phyloP scores from a whole-genome alignment of 139 green algal species.

The Pseudopediastrum boryanum region DNA sequence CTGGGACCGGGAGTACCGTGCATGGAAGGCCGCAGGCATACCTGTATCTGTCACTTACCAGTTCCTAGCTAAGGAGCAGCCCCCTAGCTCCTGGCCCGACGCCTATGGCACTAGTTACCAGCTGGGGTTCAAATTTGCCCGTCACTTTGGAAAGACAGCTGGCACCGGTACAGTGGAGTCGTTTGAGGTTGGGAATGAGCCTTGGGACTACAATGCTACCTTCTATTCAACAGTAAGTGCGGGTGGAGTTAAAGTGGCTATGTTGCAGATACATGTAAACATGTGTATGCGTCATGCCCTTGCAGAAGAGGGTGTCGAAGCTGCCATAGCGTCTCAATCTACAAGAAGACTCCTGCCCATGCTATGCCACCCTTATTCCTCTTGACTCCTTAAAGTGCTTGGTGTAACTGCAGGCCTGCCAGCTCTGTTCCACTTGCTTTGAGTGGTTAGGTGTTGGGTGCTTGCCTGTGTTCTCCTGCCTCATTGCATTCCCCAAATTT shows the following conservation, averaged over 20 bases:
- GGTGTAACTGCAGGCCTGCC: too few species aligned
- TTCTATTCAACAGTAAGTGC: slow-evolving; percentile 20
- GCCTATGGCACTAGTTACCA: slow-evolving; percentile 21
- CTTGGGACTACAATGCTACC: slow-evolving; percentile 33
- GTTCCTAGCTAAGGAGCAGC: slow-evolving; percentile 26
- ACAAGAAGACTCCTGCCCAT: too few species aligned
- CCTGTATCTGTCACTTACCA: slow-evolving; percentile 36
- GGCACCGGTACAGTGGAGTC: slow-evolving; percentile 28
- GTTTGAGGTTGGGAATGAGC: slow-evolving; percentile 46
- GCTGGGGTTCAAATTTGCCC: slow-evolving; percentile 34
- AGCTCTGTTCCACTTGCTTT: too few species aligned
- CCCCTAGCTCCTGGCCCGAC: slow-evolving; percentile 15
- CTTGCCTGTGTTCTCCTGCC: too few species aligned
- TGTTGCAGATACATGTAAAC: not conserved
- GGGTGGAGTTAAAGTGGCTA: too few species aligned
- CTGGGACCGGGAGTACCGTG: slow-evolving; percentile 3
- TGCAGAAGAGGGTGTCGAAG: too few species aligned
- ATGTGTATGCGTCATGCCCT: too few species aligned
- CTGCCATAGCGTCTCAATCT: too few species aligned
- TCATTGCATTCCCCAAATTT: too few species aligned
- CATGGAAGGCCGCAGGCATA: not conserved
- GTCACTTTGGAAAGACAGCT: slow-evolving; percentile 31
- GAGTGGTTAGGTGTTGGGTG: too few species aligned
- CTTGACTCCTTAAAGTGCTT: too few species aligned
- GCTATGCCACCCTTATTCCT: too few species aligned